Conservation (phyloP, 2,329 filamentous ascomycete genomes). For the Epicoccum nigrum region DNA sequence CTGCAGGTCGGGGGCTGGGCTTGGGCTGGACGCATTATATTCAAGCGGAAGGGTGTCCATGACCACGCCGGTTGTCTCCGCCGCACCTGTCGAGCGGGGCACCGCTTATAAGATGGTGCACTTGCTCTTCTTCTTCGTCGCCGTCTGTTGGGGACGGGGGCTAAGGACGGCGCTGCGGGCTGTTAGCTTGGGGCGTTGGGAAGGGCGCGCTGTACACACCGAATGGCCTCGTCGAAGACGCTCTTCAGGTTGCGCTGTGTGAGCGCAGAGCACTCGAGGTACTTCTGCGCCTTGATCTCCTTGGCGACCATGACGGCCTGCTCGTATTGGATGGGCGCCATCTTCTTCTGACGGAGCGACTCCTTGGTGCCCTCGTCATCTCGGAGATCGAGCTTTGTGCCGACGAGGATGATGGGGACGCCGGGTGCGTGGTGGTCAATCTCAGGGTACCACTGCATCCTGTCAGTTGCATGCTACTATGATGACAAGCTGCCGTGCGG, state of each 20-base stretch:
- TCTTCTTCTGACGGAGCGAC: slow-evolving; percentile 85
- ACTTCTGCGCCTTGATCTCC: slow-evolving; percentile 95
- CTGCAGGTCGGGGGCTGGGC: slow-evolving; percentile 10
- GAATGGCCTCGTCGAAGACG: slow-evolving; percentile 97
- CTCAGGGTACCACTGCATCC: slow-evolving; percentile 86
- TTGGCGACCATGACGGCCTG: slow-evolving; percentile 87
- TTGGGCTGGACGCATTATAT: slow-evolving; percentile 28
- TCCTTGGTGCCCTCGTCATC: slow-evolving; percentile 85
- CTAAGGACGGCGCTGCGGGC: slow-evolving; percentile 48
- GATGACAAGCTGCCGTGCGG: not conserved
- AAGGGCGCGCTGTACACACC: slow-evolving; percentile 64
- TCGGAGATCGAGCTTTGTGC: slow-evolving; percentile 93
- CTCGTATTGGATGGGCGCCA: slow-evolving; percentile 96
- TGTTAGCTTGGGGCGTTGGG: slow-evolving; percentile 21
- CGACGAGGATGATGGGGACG: slow-evolving; percentile 95
- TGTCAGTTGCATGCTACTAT: slow-evolving; percentile 24
- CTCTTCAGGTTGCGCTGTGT: slow-evolving; percentile 98
- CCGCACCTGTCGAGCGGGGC: slow-evolving; percentile 7
- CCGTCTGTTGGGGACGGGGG: slow-evolving; percentile 42
- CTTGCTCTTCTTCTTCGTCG: slow-evolving; percentile 36
- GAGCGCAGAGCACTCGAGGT: slow-evolving; percentile 95
- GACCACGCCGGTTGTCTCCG: slow-evolving; percentile 31
- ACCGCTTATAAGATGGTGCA: slow-evolving; percentile 37
- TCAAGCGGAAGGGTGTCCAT: slow-evolving; percentile 28
- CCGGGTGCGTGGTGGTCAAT: slow-evolving; percentile 96